Evolutionary conservation across 371 early-diverging fungal species (phyloP).

Genomic region (Mucor plumbeus): DNA sequence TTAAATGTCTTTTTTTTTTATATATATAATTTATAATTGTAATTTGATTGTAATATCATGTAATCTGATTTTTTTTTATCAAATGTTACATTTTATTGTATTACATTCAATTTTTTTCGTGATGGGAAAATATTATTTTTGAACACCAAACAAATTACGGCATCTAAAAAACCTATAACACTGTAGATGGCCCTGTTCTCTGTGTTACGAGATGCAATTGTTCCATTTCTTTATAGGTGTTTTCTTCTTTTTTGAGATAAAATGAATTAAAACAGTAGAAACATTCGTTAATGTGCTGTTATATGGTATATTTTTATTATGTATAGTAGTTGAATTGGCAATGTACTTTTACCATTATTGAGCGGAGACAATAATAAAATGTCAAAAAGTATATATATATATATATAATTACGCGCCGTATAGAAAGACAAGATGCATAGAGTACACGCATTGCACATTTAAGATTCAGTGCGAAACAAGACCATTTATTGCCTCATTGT

Average conservation of each 20-base stretch:
- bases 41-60: background rate
- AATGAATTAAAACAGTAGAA: background rate
- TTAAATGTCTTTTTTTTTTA: background rate
- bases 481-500: background rate
- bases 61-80: background rate
- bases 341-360: background rate
- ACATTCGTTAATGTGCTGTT: background rate
- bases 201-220: slow-evolving; percentile 1
- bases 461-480: slow-evolving; percentile 1
- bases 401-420: background rate
- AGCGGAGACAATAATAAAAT: background rate
- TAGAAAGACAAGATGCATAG: background rate
- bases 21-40: background rate
- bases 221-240: background rate
- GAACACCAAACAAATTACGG: slow-evolving; percentile 8
- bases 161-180: background rate
- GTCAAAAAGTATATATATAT: background rate
- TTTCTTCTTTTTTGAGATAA: slow-evolving; percentile 1
- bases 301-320: background rate
- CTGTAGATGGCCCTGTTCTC: background rate
- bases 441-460: background rate
- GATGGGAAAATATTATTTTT: background rate
- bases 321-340: background rate
- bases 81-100: background rate
- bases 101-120: background rate